Evolutionary conservation across 192 early-diverging fungal genomes (phyloP).

Genomic region (Coemansia sp.): DNA sequence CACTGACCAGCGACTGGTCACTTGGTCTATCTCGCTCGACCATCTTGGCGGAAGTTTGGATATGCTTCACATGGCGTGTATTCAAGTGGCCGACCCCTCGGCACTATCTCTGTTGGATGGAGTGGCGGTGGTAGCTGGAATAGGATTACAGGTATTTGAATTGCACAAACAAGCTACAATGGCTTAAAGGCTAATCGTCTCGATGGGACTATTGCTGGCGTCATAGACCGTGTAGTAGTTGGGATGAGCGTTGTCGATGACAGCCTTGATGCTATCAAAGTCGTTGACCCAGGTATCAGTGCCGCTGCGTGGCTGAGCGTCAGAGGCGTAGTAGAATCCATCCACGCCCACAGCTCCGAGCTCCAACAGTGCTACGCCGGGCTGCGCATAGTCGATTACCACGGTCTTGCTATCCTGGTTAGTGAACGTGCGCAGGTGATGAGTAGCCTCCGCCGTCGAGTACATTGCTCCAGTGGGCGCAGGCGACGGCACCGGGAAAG

Average conservation of each 20-base stretch:
- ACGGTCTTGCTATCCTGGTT: constrained; percentile 18
- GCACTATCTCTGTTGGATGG: constrained; percentile 16
- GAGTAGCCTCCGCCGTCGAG: background rate
- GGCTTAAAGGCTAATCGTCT: background rate
- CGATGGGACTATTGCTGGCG: constrained; percentile 6
- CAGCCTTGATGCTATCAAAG: constrained; percentile 12
- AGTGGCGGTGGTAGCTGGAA: constrained; percentile 56
- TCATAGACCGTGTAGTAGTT: constrained; percentile 36
- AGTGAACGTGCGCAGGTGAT: constrained; percentile 36
- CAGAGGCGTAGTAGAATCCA: constrained; percentile 24
- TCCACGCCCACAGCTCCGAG: constrained; percentile 10
- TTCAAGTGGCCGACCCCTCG: constrained; percentile 67
- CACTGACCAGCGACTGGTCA: constrained; percentile 68
- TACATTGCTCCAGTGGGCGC: background rate
- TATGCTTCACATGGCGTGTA: constrained; percentile 47
- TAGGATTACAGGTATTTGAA: constrained; percentile 59
- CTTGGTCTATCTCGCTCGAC: constrained; percentile 49
- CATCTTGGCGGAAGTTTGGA: constrained; percentile 8
- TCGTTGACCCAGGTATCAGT: constrained; percentile 37
- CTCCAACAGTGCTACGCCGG: constrained; percentile 11
- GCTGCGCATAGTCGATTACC: constrained; percentile 29
- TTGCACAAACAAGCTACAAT: constrained; percentile 1
- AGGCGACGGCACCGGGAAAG: background rate
- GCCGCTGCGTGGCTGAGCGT: background rate
- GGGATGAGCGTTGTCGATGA: constrained; percentile 28